Base-by-base conservation (phyloP, 768 basidiomycete species). In the Solioccasus polychromus region DNA sequence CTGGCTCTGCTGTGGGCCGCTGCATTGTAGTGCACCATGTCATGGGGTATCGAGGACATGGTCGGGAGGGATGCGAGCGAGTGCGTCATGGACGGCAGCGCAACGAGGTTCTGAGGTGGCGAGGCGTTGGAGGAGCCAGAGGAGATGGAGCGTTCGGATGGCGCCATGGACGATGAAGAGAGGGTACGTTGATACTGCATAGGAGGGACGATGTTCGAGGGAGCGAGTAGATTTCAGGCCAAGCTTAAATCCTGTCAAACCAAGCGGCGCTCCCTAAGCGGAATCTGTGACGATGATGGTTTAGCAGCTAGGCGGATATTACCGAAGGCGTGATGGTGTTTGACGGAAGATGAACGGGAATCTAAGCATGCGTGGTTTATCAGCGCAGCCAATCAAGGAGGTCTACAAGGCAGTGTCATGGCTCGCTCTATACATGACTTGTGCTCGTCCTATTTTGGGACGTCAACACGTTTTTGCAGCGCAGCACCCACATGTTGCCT, bases 81-180 rank as follows among this genome's bases (percentile, higher is more conserved):
- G 45, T 68, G 64, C 6, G 49, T 62, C 64, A 66, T 60, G 49
- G 66, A 57, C 2, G 64, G 64, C 9, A 68, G 53, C 23, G 64
- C 47, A 10, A 54, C 54, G 42, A 68, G 62, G 19, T 59, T 55
- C 19, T 45, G 48, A 42, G 64, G 64, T 8, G 62, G 62, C 19
- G 66, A 64, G 12, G 64, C 47, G 18, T 53, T 49, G 47, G 66
- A 62, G 7, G 66, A 66, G 39, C 53, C 52, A 44, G 64, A 66
- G 44, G 64, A 66, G 19, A 53, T 61, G 32, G 63, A 66, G 53
- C 63, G 50, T 50, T 68, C 62, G 24, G 64, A 66, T 31, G 54
- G 55, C 18, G 49, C 60, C 64, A 66, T 66, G 12, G 66, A 68
- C 35, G 64, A 66, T 41, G 53, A 54, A 20, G 66, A 66, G 44